Evolutionary conservation across 2,329 filamentous ascomycete species (phyloP).

Genomic region (Colletotrichum orchidophilum): DNA sequence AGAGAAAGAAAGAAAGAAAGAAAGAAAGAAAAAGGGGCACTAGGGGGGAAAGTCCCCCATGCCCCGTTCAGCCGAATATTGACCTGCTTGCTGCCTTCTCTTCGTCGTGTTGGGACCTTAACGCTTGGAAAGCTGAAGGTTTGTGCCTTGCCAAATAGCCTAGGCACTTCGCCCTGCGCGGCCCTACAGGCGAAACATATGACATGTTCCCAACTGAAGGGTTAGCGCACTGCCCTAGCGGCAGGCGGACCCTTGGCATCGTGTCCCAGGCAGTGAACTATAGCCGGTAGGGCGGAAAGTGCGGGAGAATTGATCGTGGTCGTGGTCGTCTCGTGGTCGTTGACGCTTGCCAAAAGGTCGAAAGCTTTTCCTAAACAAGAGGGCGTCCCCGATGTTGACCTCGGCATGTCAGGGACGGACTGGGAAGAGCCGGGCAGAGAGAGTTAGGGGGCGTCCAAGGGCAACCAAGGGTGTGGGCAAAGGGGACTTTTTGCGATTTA

Average conservation of each 20-base stretch:
- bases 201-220: slow-evolving; percentile 9
- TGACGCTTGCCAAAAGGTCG: background rate
- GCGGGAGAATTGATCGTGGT: slow-evolving; percentile 29
- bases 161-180: background rate
- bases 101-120: background rate
- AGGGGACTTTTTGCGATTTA: background rate
- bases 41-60: too few species aligned
- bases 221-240: slow-evolving; percentile 14
- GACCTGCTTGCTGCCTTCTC: background rate
- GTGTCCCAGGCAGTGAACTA: background rate
- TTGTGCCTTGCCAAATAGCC: background rate
- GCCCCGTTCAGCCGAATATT: background rate
- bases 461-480: background rate
- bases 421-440: background rate
- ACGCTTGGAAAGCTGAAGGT: background rate
- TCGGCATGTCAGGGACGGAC: slow-evolving; percentile 13
- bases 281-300: slow-evolving; percentile 29
- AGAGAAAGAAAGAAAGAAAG: background rate
- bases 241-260: slow-evolving; percentile 13
- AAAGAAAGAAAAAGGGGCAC: background rate
- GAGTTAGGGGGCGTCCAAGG: background rate
- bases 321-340: slow-evolving; percentile 6
- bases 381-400: slow-evolving; percentile 18
- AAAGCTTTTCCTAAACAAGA: slow-evolving; percentile 16
- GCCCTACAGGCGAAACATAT: slow-evolving; percentile 3